Evolutionary conservation across 371 early-diverging fungal genomes (phyloP).

Genomic region (Nosema muscidifuracis): DNA sequence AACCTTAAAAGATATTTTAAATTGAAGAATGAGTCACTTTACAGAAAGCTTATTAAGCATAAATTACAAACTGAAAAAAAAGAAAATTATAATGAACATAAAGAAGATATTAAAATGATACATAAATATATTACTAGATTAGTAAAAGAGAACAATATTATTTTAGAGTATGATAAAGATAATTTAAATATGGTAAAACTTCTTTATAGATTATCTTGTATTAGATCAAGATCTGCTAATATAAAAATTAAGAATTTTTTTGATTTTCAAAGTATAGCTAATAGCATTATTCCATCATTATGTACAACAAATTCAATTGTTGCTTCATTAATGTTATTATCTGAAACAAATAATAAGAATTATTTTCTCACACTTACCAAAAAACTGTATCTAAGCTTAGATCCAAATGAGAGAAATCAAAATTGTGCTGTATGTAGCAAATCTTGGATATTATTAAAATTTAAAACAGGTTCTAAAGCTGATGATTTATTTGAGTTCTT

Average conservation of each 20-base stretch:
- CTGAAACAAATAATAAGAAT: slow-evolving; percentile 25
- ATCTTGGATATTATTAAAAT: not conserved
- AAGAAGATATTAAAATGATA: not conserved
- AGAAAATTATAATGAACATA: slow-evolving; percentile 8
- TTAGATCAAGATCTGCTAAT: slow-evolving; percentile 37
- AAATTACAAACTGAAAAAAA: not conserved
- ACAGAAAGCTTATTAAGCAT: not conserved
- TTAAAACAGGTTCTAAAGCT: not conserved
- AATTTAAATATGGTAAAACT: slow-evolving; percentile 1
- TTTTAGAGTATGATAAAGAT: slow-evolving; percentile 19
- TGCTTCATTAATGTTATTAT: slow-evolving; percentile 65
- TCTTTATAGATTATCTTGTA: slow-evolving; percentile 47
- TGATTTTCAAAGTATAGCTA: slow-evolving; percentile 43
- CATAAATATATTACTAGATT: not conserved
- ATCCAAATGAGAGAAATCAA: slow-evolving; percentile 20
- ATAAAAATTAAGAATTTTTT: slow-evolving; percentile 35
- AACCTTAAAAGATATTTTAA: not conserved
- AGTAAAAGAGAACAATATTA: not conserved
- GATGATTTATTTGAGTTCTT: not conserved
- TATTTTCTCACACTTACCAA: slow-evolving; percentile 37
- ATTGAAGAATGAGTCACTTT: not conserved
- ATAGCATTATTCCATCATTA: slow-evolving; percentile 59
- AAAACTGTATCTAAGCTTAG: slow-evolving; percentile 5
- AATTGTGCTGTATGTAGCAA: slow-evolving; percentile 36
- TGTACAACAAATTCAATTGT: slow-evolving; percentile 61